A percentile compares a stretch with the other conserved stretches of the same genome.
Conservation (phyloP, 2,329 filamentous ascomycete genomes). For the Penicillium sp. region DNA sequence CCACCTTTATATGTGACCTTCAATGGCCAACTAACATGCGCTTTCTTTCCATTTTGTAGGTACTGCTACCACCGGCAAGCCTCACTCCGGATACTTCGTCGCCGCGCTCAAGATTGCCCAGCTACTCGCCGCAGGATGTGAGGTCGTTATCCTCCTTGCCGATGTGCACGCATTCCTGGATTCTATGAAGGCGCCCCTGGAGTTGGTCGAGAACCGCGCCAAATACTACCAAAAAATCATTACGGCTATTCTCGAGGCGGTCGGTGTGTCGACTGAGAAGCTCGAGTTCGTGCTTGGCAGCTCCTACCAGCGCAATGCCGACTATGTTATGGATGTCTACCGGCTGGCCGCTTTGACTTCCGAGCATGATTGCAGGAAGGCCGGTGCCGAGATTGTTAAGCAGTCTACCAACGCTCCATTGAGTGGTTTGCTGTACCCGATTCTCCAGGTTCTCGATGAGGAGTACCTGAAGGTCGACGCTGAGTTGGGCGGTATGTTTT, state of each 20-base stretch:
- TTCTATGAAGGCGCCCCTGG: slow-evolving; percentile 75
- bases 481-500: slow-evolving; percentile 76
- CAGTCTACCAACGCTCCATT: slow-evolving; percentile 79
- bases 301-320: slow-evolving; percentile 70
- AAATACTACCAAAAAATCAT: slow-evolving; percentile 84
- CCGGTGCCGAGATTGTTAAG: slow-evolving; percentile 93
- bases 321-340: slow-evolving; percentile 90
- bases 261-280: slow-evolving; percentile 78
- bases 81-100: slow-evolving; percentile 85
- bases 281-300: slow-evolving; percentile 85
- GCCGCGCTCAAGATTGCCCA: slow-evolving; percentile 87
- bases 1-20: neutral
- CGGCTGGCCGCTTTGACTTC: slow-evolving; percentile 64
- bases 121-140: slow-evolving; percentile 81
- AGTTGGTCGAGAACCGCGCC: slow-evolving; percentile 80
- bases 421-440: slow-evolving; percentile 67
- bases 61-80: slow-evolving; percentile 80
- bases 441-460: slow-evolving; percentile 88
- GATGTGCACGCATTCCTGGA: slow-evolving; percentile 66
- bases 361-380: slow-evolving; percentile 84
- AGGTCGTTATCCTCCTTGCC: slow-evolving; percentile 75
- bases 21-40: neutral
- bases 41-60: slow-evolving; percentile 15
- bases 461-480: slow-evolving; percentile 85
- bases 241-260: slow-evolving; percentile 73